These are phyloP conservation scores for Neonectria coccinea DNA, from an alignment of 2,329 filamentous ascomycete genomes.

Conservation along the genomic window DNA sequence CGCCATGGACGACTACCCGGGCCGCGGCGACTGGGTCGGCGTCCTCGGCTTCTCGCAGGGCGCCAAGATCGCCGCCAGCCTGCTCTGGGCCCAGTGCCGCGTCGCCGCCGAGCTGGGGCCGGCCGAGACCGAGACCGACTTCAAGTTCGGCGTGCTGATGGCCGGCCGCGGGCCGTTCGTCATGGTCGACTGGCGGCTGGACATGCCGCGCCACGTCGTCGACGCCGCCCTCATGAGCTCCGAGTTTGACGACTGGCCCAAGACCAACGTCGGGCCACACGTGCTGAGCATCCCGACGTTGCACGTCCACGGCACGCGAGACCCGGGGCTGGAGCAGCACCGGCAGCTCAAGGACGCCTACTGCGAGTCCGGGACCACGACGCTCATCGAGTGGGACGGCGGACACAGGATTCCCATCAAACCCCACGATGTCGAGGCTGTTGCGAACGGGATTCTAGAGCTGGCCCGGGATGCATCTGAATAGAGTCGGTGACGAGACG, in stretches of 20 bases:
- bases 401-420: conserved; percentile 79
- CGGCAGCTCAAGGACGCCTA: conserved; percentile 66
- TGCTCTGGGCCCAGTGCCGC: conserved; percentile 73
- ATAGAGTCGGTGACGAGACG: neutral
- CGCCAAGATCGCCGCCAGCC: conserved; percentile 69
- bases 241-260: conserved; percentile 54
- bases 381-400: conserved; percentile 79
- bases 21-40: conserved; percentile 68
- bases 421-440: conserved; percentile 69
- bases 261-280: conserved; percentile 58
- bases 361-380: conserved; percentile 65
- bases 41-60: conserved; percentile 76
- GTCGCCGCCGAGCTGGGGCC: conserved; percentile 53
- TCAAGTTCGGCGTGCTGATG: conserved; percentile 53
- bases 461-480: conserved; percentile 33
- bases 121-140: conserved; percentile 39
- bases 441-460: conserved; percentile 44
- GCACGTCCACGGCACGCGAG: conserved; percentile 63
- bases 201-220: conserved; percentile 62
- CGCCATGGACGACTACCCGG: conserved; percentile 67
- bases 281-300: conserved; percentile 50
- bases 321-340: conserved; percentile 69
- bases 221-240: conserved; percentile 40
- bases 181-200: conserved; percentile 55
- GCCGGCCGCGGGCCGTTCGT: conserved; percentile 50